phyloP scores from a whole-genome alignment of 495 filamentous ascomycete genomes.

The Penicillium herquei region DNA sequence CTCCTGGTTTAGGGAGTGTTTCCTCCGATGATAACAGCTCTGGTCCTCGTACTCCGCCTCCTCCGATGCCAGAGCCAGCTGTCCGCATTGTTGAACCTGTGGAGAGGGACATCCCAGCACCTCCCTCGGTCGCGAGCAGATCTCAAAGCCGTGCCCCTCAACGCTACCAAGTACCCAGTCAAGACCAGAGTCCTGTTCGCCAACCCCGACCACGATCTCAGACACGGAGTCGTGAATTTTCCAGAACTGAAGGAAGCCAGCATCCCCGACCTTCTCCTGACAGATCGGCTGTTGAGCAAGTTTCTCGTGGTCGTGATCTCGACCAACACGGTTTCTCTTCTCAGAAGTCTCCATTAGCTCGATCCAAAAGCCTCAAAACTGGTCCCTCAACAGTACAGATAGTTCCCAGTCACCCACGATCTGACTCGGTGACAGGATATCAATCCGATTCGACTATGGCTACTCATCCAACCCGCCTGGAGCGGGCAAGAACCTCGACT shows the following conservation, averaged over 20 bases:
- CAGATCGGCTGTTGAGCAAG: background rate
- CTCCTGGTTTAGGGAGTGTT: conserved; percentile 21
- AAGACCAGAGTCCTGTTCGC: background rate
- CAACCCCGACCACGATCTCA: conserved; percentile 6
- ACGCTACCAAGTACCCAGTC: background rate
- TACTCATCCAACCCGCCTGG: too few species aligned
- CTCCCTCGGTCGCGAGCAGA: conserved; percentile 13
- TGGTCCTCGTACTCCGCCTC: conserved; percentile 35
- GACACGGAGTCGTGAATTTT: background rate
- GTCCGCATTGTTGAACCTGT: conserved; percentile 8
- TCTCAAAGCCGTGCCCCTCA: conserved; percentile 12
- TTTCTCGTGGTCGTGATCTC: background rate
- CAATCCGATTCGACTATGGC: conserved; percentile 24
- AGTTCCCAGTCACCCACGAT: background rate
- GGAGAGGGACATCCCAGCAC: background rate
- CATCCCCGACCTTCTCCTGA: background rate
- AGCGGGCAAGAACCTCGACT: too few species aligned
- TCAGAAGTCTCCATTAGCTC: conserved; percentile 2
- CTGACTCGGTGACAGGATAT: conserved; percentile 17
- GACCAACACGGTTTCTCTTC: background rate
- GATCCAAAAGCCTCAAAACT: conserved; percentile 23
- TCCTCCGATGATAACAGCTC: conserved; percentile 37
- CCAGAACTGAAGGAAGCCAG: background rate
- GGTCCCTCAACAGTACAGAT: background rate
- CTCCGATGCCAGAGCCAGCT: conserved; percentile 14